Evolutionary conservation across 495 filamentous ascomycete genomes (phyloP).

Genomic region (Hypomontagnella submonticulosa): DNA sequence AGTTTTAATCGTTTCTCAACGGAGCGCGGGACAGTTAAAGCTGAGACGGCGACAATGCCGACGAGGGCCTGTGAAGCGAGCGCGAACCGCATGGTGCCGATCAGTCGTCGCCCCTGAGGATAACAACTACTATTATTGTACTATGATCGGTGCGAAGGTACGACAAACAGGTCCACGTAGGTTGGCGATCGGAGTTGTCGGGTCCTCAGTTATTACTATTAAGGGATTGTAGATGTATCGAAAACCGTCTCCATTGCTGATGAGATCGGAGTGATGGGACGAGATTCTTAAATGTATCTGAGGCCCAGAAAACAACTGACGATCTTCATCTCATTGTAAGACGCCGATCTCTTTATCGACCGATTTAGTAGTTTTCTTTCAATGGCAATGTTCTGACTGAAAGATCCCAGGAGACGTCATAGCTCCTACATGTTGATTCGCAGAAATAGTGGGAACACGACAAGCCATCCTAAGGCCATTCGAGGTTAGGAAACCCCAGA

Average conservation of each 20-base stretch:
- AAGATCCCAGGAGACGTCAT: conserved; percentile 41
- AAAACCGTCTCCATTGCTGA: conserved; percentile 7
- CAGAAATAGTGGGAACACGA: conserved; percentile 30
- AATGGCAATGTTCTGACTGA: conserved; percentile 30
- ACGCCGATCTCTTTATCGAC: conserved; percentile 36
- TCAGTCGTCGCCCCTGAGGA: conserved; percentile 7
- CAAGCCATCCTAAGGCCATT: conserved; percentile 19
- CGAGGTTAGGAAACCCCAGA: conserved; percentile 31
- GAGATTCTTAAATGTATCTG: conserved; percentile 16
- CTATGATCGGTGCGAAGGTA: conserved; percentile 5
- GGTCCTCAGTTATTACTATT: conserved; percentile 18
- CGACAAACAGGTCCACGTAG: conserved; percentile 18
- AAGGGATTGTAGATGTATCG: conserved; percentile 10
- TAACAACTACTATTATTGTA: conserved; percentile 31
- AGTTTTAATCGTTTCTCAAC: conserved; percentile 35
- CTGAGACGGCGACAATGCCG: conserved; percentile 47
- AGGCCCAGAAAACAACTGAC: conserved; percentile 30
- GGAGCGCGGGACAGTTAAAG: conserved; percentile 30
- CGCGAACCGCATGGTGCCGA: conserved; percentile 44
- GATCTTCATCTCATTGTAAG: conserved; percentile 40
- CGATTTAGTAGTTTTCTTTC: conserved; percentile 23
- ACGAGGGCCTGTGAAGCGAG: conserved; percentile 41
- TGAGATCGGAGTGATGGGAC: conserved; percentile 3
- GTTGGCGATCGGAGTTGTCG: conserved; percentile 7
- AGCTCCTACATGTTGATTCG: conserved; percentile 32